Evolutionary conservation across 139 green algal species (phyloP).

Genomic region (Edaphochlamys debaryana): DNA sequence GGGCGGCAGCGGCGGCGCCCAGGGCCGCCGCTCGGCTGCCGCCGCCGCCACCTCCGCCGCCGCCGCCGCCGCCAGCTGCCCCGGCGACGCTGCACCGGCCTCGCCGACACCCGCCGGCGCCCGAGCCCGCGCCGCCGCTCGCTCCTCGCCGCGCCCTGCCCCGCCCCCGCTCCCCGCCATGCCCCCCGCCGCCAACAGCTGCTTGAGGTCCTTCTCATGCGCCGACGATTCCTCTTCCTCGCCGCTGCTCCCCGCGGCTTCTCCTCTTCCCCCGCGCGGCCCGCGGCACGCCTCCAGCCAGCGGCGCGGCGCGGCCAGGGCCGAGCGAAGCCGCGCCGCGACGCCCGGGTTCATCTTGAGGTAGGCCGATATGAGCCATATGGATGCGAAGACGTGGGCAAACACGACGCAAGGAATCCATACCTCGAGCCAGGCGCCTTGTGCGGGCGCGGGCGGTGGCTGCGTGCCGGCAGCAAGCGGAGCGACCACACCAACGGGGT

Average conservation of each 20-base stretch:
- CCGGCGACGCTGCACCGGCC: not conserved
- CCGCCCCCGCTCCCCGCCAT: too few relatives aligned
- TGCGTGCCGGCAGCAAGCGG: too few relatives aligned
- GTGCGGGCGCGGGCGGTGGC: not conserved
- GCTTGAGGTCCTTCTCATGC: not conserved
- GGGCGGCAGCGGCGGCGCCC: not conserved
- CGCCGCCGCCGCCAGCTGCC: too few relatives aligned
- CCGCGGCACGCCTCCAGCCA: too few relatives aligned
- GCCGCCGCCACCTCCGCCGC: too few relatives aligned
- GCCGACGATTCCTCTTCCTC: too few relatives aligned
- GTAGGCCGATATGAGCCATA: constrained; percentile 36
- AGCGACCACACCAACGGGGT: too few relatives aligned
- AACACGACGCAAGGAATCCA: constrained; percentile 49
- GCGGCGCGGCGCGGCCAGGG: not conserved
- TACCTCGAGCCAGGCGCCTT: constrained; percentile 28
- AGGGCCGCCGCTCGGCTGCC: not conserved
- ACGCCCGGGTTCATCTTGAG: constrained; percentile 38
- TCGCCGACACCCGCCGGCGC: too few relatives aligned
- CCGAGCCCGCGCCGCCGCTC: too few relatives aligned
- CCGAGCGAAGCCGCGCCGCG: not conserved
- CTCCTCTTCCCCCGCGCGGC: not conserved
- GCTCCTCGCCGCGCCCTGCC: too few relatives aligned
- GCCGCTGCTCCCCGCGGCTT: not conserved
- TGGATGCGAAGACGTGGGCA: constrained; percentile 47
- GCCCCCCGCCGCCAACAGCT: not conserved